Conservation (phyloP, 2,329 filamentous ascomycete genomes). For the Colletotrichum gigasporum region DNA sequence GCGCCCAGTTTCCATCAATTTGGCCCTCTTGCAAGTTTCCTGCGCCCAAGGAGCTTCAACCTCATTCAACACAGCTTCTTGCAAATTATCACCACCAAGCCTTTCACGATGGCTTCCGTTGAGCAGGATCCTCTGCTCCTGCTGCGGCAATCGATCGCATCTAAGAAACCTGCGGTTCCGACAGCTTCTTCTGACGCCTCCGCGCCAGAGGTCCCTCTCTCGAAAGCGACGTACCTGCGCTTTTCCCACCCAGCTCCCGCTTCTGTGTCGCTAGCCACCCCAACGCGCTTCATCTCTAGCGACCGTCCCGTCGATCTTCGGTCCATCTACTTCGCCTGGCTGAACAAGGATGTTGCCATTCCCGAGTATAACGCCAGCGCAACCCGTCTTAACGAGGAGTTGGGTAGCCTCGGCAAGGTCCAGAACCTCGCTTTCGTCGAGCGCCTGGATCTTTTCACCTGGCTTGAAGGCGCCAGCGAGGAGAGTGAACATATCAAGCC, state of each 20-base stretch:
- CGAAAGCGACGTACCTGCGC: slow-evolving; percentile 80
- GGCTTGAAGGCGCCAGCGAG: slow-evolving; percentile 89
- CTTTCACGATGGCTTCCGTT: slow-evolving; percentile 62
- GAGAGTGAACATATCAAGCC: slow-evolving; percentile 94
- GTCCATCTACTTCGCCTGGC: slow-evolving; percentile 96
- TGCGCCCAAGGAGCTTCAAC: background rate
- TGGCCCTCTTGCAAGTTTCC: background rate
- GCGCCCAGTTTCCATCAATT: background rate
- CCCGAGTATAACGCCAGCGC: slow-evolving; percentile 91
- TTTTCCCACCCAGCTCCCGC: slow-evolving; percentile 72
- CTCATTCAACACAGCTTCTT: background rate
- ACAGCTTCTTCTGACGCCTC: slow-evolving; percentile 75
- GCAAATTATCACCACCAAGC: background rate
- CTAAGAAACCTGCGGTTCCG: slow-evolving; percentile 74
- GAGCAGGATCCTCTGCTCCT: slow-evolving; percentile 83
- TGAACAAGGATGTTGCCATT: slow-evolving; percentile 89
- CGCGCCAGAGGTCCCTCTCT: slow-evolving; percentile 70
- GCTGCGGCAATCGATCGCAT: slow-evolving; percentile 83
- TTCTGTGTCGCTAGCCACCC: slow-evolving; percentile 73
- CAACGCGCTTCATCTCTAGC: slow-evolving; percentile 89
- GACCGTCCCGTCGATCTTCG: slow-evolving; percentile 83
- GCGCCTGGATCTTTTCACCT: slow-evolving; percentile 89
- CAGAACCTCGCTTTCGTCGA: slow-evolving; percentile 93
- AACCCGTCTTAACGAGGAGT: slow-evolving; percentile 80
- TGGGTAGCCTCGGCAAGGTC: slow-evolving; percentile 75